phyloP scores from a whole-genome alignment of 1,284 basidiomycete species.

The Coniferiporia weirii region DNA sequence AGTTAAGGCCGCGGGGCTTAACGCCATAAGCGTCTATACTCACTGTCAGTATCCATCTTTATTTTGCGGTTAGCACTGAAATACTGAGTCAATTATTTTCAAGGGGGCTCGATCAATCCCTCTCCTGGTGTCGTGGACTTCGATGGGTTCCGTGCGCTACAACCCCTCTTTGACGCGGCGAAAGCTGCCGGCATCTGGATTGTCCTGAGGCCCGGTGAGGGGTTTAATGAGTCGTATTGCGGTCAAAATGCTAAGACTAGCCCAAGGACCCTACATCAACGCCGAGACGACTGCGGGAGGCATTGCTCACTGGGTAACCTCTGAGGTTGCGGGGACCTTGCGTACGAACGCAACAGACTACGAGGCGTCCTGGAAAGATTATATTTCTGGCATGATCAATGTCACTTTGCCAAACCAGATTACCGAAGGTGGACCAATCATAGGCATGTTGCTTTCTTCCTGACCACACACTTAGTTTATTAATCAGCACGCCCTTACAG shows the following conservation, averaged over 20 bases:
- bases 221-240: background rate
- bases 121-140: constrained; percentile 72
- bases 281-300: constrained; percentile 80
- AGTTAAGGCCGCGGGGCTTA: constrained; percentile 76
- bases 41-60: constrained; percentile 31
- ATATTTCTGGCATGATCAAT: constrained; percentile 58
- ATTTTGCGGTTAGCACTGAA: background rate
- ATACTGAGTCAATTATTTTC: background rate
- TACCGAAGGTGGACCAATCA: constrained; percentile 63
- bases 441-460: constrained; percentile 41
- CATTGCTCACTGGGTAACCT: constrained; percentile 73
- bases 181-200: constrained; percentile 42
- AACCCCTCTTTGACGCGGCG: constrained; percentile 48
- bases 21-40: constrained; percentile 71
- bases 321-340: constrained; percentile 58
- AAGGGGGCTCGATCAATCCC: constrained; percentile 63
- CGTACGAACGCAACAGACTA: constrained; percentile 69
- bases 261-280: constrained; percentile 57
- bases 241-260: background rate
- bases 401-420: constrained; percentile 64
- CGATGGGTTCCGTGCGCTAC: constrained; percentile 61
- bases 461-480: background rate
- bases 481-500: constrained; percentile 29
- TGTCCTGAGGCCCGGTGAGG: constrained; percentile 39
- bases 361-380: constrained; percentile 63